phyloP scores from a whole-genome alignment of 2,329 filamentous ascomycete genomes.

The Esteya vermicola region DNA sequence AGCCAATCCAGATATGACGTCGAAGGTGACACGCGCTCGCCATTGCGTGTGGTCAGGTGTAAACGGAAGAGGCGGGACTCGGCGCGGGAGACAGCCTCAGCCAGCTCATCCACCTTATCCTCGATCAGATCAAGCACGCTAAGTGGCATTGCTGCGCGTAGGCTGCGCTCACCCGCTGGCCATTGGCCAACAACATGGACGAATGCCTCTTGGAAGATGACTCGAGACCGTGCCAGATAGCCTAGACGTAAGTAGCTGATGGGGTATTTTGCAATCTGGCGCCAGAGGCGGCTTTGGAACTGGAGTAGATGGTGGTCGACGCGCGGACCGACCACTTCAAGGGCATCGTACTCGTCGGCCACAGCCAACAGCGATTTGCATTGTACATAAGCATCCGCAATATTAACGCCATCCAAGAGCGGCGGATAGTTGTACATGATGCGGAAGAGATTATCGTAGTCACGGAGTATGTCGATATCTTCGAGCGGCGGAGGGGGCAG shows the following conservation, averaged over 20 bases:
- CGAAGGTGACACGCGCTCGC: slow-evolving; percentile 67
- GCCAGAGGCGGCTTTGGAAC: slow-evolving; percentile 83
- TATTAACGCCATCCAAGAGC: slow-evolving; percentile 68
- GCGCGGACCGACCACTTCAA: slow-evolving; percentile 73
- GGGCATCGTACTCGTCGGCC: slow-evolving; percentile 89
- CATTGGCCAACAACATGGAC: slow-evolving; percentile 93
- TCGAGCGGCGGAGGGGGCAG: slow-evolving; percentile 35
- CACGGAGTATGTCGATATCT: slow-evolving; percentile 65
- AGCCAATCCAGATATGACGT: slow-evolving; percentile 85
- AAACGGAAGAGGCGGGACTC: slow-evolving; percentile 75
- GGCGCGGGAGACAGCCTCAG: slow-evolving; percentile 65
- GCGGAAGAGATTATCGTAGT: slow-evolving; percentile 92
- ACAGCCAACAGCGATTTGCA: slow-evolving; percentile 80
- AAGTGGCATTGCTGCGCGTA: slow-evolving; percentile 60
- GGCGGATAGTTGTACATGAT: slow-evolving; percentile 93
- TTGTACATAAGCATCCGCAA: slow-evolving; percentile 83
- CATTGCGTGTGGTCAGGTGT: slow-evolving; percentile 61
- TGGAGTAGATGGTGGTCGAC: slow-evolving; percentile 89
- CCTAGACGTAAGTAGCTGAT: slow-evolving; percentile 84
- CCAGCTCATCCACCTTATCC: slow-evolving; percentile 86
- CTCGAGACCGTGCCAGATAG: slow-evolving; percentile 68
- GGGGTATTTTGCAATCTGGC: slow-evolving; percentile 92
- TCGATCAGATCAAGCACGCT: slow-evolving; percentile 78
- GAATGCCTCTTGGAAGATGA: slow-evolving; percentile 75
- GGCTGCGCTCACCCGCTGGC: slow-evolving; percentile 65